Conservation (phyloP, 768 basidiomycete species). For the Boletellus ananas region DNA sequence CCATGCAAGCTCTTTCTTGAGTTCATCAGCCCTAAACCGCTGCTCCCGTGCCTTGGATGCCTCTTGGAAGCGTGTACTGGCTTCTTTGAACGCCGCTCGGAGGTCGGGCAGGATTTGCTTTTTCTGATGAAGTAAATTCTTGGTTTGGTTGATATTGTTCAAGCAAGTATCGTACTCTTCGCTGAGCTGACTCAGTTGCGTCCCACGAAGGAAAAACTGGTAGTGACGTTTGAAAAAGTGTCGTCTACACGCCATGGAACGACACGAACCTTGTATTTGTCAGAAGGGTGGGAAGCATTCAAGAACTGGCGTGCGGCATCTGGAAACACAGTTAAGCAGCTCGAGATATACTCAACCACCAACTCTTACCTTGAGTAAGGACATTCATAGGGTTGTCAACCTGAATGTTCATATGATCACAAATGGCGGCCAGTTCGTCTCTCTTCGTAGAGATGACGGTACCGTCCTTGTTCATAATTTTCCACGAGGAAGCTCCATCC, state of each 20-base stretch:
- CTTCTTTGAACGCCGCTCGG: conserved; percentile 52
- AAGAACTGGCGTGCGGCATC: conserved; percentile 65
- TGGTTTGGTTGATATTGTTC: conserved; percentile 67
- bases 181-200: conserved; percentile 81
- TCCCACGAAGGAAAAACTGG: conserved; percentile 93
- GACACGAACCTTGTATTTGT: conserved; percentile 79
- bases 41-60: conserved; percentile 73
- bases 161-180: conserved; percentile 81
- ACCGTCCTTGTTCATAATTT: conserved; percentile 69
- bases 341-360: background rate
- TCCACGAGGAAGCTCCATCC: conserved; percentile 76
- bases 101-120: conserved; percentile 78
- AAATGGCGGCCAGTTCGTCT: conserved; percentile 83
- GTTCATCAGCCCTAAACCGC: conserved; percentile 59
- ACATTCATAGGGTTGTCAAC: conserved; percentile 97
- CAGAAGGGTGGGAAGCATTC: conserved; percentile 69
- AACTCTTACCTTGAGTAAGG: conserved; percentile 67
- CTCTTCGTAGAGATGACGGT: conserved; percentile 69
- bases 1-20: conserved; percentile 86
- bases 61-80: conserved; percentile 59
- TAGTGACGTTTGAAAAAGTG: background rate
- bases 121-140: conserved; percentile 64
- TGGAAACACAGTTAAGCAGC: conserved; percentile 9
- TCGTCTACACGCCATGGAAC: no score
- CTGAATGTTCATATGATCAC: conserved; percentile 95